phyloP scores from a whole-genome alignment of 1,284 basidiomycete species.

The Bjerkandera adusta region DNA sequence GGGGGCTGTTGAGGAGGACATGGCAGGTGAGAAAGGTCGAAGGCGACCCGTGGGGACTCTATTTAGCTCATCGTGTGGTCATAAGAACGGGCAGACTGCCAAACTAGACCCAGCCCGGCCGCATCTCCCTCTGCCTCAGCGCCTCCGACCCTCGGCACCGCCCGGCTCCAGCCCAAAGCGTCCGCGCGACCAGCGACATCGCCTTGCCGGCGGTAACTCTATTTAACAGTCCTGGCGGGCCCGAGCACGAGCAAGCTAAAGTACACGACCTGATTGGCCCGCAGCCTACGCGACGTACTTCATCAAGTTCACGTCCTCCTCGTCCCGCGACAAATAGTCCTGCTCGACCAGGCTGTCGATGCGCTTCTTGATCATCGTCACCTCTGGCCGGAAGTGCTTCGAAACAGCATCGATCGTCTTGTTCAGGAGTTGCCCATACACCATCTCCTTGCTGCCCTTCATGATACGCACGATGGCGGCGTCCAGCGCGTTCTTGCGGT shows the following conservation, averaged over 20 bases:
- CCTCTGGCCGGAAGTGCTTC: conserved; percentile 72
- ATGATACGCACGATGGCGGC: conserved; percentile 95
- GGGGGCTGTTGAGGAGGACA: background rate
- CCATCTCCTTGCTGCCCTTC: conserved; percentile 85
- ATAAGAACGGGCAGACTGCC: conserved; percentile 5
- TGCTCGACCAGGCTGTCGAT: conserved; percentile 81
- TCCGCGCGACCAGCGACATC: conserved; percentile 1
- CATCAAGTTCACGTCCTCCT: conserved; percentile 67
- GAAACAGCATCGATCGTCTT: conserved; percentile 81
- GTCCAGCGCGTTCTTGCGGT: conserved; percentile 85
- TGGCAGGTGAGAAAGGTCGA: background rate
- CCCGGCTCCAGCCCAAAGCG: background rate
- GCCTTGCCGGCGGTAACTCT: conserved; percentile 7
- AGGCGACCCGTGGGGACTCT: background rate
- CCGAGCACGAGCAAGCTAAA: background rate
- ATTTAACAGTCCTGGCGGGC: background rate
- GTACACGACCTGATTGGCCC: background rate
- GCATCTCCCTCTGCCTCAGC: background rate
- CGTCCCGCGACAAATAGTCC: conserved; percentile 82
- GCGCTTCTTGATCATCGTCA: conserved; percentile 80
- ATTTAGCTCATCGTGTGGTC: conserved; percentile 4
- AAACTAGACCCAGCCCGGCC: conserved; percentile 3
- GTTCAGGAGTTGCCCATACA: conserved; percentile 75
- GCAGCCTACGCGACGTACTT: conserved; percentile 68
- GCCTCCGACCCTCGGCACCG: background rate